Base-by-base conservation (phyloP, 495 filamentous ascomycete species). In the Aspergillus haitiensis region DNA sequence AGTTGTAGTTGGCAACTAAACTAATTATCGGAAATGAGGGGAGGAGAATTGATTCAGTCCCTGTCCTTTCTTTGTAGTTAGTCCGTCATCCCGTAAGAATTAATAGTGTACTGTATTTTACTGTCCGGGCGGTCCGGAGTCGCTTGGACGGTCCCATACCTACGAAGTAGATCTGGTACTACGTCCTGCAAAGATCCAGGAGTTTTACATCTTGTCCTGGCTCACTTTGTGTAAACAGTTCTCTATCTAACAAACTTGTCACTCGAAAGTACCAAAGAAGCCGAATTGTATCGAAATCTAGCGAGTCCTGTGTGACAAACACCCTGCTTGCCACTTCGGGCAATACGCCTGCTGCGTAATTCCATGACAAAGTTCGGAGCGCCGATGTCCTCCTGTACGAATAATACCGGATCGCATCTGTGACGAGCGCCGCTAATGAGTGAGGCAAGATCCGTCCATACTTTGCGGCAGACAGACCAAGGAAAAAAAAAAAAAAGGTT, bases 151-250 rank as follows among this genome's bases (percentile, higher is more conserved):
- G 44, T 21, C 44, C 44, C 44, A 47, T 47, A 47, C 44, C 44
- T 47, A 47, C 44, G 44, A 47, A 47, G 44, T 47, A 47, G 44
- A 47, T 18, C 44, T 47, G 44, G 44, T 47, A 15, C n/a, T 47
- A 47, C 44, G 9, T 16, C 13, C 15, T 47, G 44, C n/a, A 47
- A 47, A 40, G 10, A 27, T 27, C 21, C 21, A 27, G 21, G 21
- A 27, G 21, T 27, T 1, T 7, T 6, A 47, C n/a, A 47, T 15
- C n/a, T 47, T 47, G 44, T 47, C 16, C 44, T 8, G 27, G 15
- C 6, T 21, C 10, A 18, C 21, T 16, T 21, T 18, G 7, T 16
- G 15, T 0, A 15, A 47, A 47, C 5, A 47, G 27, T 47, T 1
- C 6, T 10, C n/a, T 9, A 5, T 9, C n/a, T 7, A 47, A 47